A percentile compares a stretch with the other conserved stretches of the same genome.
phyloP scores from a whole-genome alignment of 2,329 filamentous ascomycete genomes.

The Colletotrichum abscissum region DNA sequence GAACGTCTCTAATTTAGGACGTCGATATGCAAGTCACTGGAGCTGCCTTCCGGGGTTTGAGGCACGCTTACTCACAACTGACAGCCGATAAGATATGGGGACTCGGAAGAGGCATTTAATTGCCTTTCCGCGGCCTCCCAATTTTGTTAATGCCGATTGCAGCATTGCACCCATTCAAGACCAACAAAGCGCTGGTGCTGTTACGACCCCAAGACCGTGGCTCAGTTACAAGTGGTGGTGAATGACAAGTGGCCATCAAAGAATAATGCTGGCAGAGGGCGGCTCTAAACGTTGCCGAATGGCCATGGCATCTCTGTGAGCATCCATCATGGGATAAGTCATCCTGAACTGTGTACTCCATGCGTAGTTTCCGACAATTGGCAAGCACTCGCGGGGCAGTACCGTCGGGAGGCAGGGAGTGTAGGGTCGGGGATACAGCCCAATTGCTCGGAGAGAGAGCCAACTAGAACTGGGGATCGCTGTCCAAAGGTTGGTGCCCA shows the following conservation, averaged over 20 bases:
- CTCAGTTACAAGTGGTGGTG: background rate
- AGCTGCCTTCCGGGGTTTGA: slow-evolving; percentile 9
- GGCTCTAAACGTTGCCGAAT: background rate
- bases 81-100: background rate
- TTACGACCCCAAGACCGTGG: background rate
- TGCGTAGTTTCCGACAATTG: background rate
- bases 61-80: slow-evolving; percentile 16
- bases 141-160: background rate
- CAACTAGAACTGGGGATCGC: slow-evolving; percentile 20
- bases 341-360: background rate
- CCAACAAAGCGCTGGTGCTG: background rate
- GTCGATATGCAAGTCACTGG: background rate
- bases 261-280: background rate
- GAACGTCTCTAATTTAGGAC: slow-evolving; percentile 29
- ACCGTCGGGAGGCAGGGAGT: background rate
- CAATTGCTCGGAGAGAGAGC: background rate
- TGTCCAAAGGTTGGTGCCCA: slow-evolving; percentile 29
- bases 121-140: background rate
- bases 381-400: background rate
- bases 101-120: background rate
- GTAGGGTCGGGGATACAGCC: background rate
- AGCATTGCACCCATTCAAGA: background rate
- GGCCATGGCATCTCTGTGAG: background rate
- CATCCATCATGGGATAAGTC: background rate
- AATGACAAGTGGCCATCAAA: background rate